These are phyloP conservation scores for Mrakia blollopis DNA, from an alignment of 768 basidiomycete species.

Conservation along the genomic window DNA sequence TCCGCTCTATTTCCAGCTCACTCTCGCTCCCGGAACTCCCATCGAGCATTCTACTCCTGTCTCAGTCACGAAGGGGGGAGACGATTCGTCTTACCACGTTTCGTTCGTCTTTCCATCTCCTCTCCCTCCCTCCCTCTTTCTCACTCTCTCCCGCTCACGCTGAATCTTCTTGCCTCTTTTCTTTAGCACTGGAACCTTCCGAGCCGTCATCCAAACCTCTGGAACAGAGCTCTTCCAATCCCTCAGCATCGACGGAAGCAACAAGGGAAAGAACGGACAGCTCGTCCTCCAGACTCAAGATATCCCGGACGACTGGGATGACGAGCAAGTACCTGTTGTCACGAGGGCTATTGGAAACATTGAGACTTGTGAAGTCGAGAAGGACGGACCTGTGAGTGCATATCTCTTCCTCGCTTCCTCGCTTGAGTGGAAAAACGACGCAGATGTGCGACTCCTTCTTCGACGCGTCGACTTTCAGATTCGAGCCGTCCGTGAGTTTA, in stretches of 20 bases:
- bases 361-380: conserved; percentile 13
- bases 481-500: conserved; percentile 11
- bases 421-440: background rate
- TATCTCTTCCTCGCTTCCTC: background rate
- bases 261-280: conserved; percentile 18
- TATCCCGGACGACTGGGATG: conserved; percentile 10
- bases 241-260: background rate
- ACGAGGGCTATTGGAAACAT: conserved; percentile 3
- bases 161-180: background rate
- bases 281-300: conserved; percentile 19
- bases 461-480: background rate
- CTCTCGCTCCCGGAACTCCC: background rate
- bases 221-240: conserved; percentile 6
- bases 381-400: conserved; percentile 10
- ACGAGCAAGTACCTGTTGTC: background rate
- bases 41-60: conserved; percentile 1
- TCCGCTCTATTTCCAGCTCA: conserved; percentile 1
- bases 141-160: background rate
- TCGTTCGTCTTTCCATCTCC: background rate
- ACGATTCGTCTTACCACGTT: background rate
- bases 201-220: background rate
- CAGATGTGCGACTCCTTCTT: background rate
- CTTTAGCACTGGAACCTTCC: conserved; percentile 1
- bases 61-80: background rate
- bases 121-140: background rate